Conservation (phyloP, 2,329 filamentous ascomycete species). For the Clathrospora elynae region DNA sequence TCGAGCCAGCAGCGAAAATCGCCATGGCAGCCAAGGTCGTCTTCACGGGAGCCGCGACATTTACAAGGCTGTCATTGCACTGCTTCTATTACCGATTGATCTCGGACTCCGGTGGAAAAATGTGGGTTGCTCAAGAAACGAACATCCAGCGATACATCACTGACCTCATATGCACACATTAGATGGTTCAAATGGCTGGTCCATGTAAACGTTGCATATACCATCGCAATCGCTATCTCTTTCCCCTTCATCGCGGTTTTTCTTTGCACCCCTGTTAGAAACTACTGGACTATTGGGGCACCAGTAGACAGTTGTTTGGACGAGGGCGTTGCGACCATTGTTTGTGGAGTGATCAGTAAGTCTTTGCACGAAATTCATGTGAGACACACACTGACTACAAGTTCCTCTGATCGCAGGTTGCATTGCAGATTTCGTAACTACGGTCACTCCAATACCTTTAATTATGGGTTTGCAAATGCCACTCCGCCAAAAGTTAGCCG, state of each 20-base stretch:
- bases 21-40: conserved; percentile 52
- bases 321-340: conserved; percentile 49
- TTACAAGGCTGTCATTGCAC: conserved; percentile 52
- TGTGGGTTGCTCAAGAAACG: neutral
- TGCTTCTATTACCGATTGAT: conserved; percentile 55
- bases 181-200: conserved; percentile 49
- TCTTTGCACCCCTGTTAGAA: conserved; percentile 49
- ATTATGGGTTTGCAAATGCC: conserved; percentile 52
- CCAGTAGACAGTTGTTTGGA: conserved; percentile 46
- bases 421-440: conserved; percentile 51
- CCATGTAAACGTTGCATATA: conserved; percentile 48
- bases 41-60: conserved; percentile 51
- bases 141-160: neutral
- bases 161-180: neutral
- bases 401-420: no score
- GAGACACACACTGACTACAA: no score
- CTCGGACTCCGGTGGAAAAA: conserved; percentile 45
- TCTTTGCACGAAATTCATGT: no score
- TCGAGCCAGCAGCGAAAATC: conserved; percentile 40
- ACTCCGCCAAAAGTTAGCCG: conserved; percentile 47
- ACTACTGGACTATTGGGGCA: conserved; percentile 51
- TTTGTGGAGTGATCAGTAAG: conserved; percentile 52
- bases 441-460: conserved; percentile 52
- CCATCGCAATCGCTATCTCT: conserved; percentile 46
- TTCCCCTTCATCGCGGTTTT: conserved; percentile 47